Conservation (phyloP, 139 green algal genomes). For the Closterium sp. region DNA sequence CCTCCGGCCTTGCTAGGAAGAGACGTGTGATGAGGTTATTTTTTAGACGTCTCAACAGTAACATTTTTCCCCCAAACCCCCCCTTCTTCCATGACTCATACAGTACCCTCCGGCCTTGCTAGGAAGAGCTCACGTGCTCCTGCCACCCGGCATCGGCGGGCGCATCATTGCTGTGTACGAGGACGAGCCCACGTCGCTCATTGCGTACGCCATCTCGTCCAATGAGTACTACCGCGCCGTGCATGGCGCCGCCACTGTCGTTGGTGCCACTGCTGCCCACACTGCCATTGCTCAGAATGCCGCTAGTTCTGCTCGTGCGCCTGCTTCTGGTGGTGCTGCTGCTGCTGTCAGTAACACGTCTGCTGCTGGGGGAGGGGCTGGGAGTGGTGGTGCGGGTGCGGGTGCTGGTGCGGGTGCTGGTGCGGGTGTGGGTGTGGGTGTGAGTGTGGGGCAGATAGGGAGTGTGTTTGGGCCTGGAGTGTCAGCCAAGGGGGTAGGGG, state of each 20-base stretch:
- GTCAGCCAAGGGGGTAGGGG: not conserved
- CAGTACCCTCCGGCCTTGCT: not conserved
- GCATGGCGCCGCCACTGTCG: not conserved
- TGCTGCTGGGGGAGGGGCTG: not conserved
- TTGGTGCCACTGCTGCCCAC: too few species aligned
- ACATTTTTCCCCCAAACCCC: too few species aligned
- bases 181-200: slow-evolving; percentile 54
- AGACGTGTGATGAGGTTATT: too few species aligned
- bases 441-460: not conserved
- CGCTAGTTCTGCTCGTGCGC: too few species aligned
- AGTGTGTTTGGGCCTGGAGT: not conserved
- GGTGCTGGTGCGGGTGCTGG: not conserved
- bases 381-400: too few species aligned
- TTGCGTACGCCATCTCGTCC: slow-evolving; percentile 49
- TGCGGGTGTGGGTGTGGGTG: not conserved
- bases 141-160: not conserved
- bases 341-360: not conserved
- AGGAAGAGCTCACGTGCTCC: not conserved
- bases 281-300: too few species aligned
- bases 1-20: too few species aligned
- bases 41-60: too few species aligned
- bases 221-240: slow-evolving; percentile 40
- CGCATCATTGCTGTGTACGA: slow-evolving; percentile 23
- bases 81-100: too few species aligned
- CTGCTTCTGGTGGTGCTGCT: too few species aligned